phyloP scores from a whole-genome alignment of 345 rosid genomes.

The Leavenworthia alabamica region DNA sequence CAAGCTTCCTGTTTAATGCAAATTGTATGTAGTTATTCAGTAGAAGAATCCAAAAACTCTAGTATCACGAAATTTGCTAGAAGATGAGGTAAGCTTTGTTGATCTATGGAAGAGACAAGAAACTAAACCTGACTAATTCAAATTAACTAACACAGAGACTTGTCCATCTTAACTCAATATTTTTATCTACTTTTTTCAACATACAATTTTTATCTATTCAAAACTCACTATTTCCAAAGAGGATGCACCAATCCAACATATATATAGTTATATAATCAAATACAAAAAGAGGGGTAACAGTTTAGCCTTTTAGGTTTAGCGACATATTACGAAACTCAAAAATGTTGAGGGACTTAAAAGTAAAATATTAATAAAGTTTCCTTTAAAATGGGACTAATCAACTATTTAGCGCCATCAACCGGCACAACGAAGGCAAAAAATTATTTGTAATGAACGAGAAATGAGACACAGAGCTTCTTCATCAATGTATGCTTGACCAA shows the following conservation, averaged over 20 bases:
- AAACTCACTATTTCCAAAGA: no score
- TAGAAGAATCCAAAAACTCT: neutral
- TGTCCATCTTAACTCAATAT: no score
- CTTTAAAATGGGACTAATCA: neutral
- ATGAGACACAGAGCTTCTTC: neutral
- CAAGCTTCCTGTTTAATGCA: constrained; percentile 34
- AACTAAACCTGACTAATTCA: neutral
- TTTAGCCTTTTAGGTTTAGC: no score
- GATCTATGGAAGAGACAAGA: constrained; percentile 2
- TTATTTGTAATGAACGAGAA: neutral
- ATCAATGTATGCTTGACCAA: constrained; percentile 10
- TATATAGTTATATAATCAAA: no score
- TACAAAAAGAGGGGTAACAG: no score
- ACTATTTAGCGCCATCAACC: constrained; percentile 2
- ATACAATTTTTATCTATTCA: no score
- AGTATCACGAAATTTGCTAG: neutral
- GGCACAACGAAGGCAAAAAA: neutral
- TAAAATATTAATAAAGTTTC: neutral
- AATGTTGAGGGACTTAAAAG: neutral
- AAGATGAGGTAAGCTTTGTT: neutral
- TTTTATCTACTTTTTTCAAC: no score
- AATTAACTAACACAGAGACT: neutral
- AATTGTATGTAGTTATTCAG: neutral
- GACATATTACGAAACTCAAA: neutral
- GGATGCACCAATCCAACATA: no score